Evolutionary conservation across 306 rosid species (phyloP), one percentile per base, ranked within the genome.

Genomic region (Ochetophila trinervis): DNA sequence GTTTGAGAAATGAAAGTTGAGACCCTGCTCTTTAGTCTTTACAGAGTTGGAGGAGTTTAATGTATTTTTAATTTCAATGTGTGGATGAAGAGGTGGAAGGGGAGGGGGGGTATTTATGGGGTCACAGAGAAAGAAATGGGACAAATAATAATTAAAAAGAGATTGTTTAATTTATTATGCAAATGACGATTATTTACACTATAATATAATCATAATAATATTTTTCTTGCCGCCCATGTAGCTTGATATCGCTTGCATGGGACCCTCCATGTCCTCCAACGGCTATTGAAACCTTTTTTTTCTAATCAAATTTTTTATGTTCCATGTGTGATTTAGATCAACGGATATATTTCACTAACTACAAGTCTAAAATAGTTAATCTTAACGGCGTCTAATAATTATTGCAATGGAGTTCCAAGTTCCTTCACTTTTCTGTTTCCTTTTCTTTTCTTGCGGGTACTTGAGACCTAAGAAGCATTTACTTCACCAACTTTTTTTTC

Each of bases 191-290:
- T 19, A 36, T 7, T 22, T 17, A 27, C n/a, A 15, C 7, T 20
- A 5, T 17, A 20, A 53, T 15, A 15, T 17, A 20, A 44, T 24
- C 42, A 37, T 19, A 12, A n/a, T 44, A 49, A 0, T 27, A 32
- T 49, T 35, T 51, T 69, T 79, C 79, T 57, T 44, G 87, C 96
- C 94, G 89, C 78, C 91, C 95, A 66, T 57, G 52, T 75, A 76
- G 80, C 91, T 72, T 77, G 59, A 70, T 79, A 83, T 83, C 84
- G 82, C 87, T 85, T 74, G 88, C 94, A 78, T 56, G 86, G 92
- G 35, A 72, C 94, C 88, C 87, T 2, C 30, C 51, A 32, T 27
- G 68, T 65, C 57, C 50, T 51, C 74, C 80, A 87, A 78, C 87
- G 86, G 82, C 81, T 77, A 76, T 77, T 52, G 9, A 50, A 50